phyloP scores from a whole-genome alignment of 176 grass and related monocot species.

The Avena sativa region DNA sequence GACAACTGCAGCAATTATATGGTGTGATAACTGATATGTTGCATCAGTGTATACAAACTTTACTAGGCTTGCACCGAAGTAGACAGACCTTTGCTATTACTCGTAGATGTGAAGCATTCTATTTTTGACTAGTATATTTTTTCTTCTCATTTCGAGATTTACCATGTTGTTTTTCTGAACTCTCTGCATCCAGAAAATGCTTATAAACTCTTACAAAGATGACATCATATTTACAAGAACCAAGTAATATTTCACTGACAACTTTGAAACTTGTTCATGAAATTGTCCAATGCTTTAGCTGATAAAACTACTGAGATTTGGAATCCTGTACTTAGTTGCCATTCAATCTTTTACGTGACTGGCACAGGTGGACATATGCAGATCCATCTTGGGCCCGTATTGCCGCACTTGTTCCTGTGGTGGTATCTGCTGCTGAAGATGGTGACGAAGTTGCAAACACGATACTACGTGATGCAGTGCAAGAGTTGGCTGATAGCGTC shows the following conservation, averaged over 20 bases:
- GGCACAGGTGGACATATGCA: conserved; percentile 92
- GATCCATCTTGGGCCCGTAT: conserved; percentile 98
- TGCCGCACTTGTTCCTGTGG: conserved; percentile 93
- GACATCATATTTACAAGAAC: background rate
- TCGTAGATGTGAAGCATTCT: background rate
- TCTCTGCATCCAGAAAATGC: background rate
- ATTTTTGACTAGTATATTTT: background rate
- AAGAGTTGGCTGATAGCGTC: conserved; percentile 90
- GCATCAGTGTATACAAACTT: conserved; percentile 15
- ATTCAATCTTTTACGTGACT: conserved; percentile 16
- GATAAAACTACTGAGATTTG: background rate
- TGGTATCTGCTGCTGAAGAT: conserved; percentile 91
- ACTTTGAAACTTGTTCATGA: background rate
- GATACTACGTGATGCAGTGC: conserved; percentile 82
- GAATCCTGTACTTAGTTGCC: conserved; percentile 28
- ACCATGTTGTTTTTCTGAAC: background rate
- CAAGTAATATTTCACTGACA: conserved; percentile 17
- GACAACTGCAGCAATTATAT: background rate
- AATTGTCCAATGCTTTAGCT: conserved; percentile 28
- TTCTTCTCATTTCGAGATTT: background rate
- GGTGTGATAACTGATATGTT: background rate
- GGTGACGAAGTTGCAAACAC: conserved; percentile 98
- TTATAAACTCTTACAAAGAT: conserved; percentile 11
- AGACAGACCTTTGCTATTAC: conserved; percentile 10
- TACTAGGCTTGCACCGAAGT: background rate